Base-by-base conservation (phyloP, 2,329 filamentous ascomycete species). In the Alternaria solani region DNA sequence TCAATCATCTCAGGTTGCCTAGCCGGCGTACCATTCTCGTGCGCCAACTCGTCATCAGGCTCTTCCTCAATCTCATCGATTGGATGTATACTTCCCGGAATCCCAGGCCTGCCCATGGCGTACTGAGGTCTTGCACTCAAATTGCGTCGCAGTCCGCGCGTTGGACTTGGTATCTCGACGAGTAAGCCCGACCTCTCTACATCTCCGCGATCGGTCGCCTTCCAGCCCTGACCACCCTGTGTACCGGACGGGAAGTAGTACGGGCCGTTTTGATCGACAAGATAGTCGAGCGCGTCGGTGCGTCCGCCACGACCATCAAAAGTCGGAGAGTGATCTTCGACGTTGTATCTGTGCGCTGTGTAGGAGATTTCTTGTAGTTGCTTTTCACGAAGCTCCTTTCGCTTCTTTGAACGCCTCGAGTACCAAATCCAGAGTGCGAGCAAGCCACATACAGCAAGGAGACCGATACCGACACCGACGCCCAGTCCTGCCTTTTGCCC, bases 11-110 rank as follows among this genome's bases (percentile, higher is more conserved):
- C 74, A 9, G 62, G 63, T 18, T 66, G 60, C 26, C 44, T 51
- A 7, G 61, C 65, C 25, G 68, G 49, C 1, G 60, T 57, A 7
- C 61, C 63, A 16, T 63, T 57, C 12, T 74, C 70, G 23, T 63
- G 69, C 2, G 57, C 34, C 8, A 59, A 34, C n/a, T 70, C 64
- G 4, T 59, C 62, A 5, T 72, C 70, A 8, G 67, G 56, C 51
- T 88, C 85, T 63, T 89, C 87, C 59, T 89, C 87, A 12, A 83
- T 78, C 70, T 88, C 86, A 38, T 88, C 87, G 46, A 90, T 90
- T 0, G 87, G 86, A 69, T 88, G 87, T 26, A 89, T 89, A 25
- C 81, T 79, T 3, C 84, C 83, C 32, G 84, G 83, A 7, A 81
- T 81, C 18, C 83, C 81, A 32, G 81, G 75, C 51, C 84, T 80